Base-by-base conservation (phyloP, 106 monocot genomes). In the Dioscorea alata region DNA sequence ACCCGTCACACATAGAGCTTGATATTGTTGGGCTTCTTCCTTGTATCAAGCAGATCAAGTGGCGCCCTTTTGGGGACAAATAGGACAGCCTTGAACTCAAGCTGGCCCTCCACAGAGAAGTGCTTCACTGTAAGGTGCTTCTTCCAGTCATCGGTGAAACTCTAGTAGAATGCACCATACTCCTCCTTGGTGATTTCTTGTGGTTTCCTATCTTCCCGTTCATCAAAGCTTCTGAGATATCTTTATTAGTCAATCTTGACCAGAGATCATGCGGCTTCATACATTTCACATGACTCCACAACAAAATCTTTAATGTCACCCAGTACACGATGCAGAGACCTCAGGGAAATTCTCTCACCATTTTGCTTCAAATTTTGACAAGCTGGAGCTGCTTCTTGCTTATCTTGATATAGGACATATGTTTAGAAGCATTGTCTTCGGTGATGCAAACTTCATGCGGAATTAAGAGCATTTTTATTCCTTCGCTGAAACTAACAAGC, bases 91-190 rank as follows among this genome's bases (percentile, higher is more conserved):
- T n/a, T n/a, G 80, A 89, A 89, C 75, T 89, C 89, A 6, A 89
- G 82, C 72, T 89, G 89, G 20, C 89, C 89, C 73, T 68, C 68
- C 16, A 68, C 68, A 7, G 56, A 68, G 33, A 68, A 68, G 32
- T 68, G 68, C 32, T 68, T 68, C 25, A 68, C 68, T 8, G 54
- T 28, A 0, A 68, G 31, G 33, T 68, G 68, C 28, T 68, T 85
- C 53, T 89, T 85, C 89, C 89, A 89, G 68, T 89, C 89, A 63
- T 89, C 85, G 51, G 89, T 89, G 25, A 89, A 74, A 61, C 82
- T 83, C 82, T 89, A 85, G 72, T 89, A 89, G 82, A 89, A 89
- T 33, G 89, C 89, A 68, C 85, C 82, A 69, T 89, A 89, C 72
- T 89, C 89, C 33, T 89, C 89, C 78, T 89, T 89, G 42, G 79